A percentile compares a stretch with the other conserved stretches of the same genome.
phyloP scores from a whole-genome alignment of 305 asterid genomes.

The Ajuga reptans region DNA sequence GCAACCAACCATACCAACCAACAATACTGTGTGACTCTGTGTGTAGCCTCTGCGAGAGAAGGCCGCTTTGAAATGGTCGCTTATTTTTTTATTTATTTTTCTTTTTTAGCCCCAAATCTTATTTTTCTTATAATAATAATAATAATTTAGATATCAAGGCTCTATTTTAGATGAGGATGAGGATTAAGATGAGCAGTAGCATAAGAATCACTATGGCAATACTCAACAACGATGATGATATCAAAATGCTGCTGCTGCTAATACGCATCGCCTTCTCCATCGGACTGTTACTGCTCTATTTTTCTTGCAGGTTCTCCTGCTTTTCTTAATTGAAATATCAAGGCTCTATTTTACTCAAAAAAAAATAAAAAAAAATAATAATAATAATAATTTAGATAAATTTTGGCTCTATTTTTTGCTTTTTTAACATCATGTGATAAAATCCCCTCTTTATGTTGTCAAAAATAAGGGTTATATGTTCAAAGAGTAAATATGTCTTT shows the following conservation, averaged over 20 bases:
- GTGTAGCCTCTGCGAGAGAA: constrained; percentile 43
- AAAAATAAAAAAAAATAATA: too few species aligned
- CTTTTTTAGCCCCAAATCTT: background rate
- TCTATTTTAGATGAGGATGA: constrained; percentile 57
- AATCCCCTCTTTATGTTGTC: too few species aligned
- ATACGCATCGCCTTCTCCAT: constrained; percentile 61
- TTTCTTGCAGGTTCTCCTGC: too few species aligned
- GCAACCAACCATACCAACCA: constrained; percentile 39
- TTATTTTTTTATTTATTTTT: background rate
- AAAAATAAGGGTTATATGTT: too few species aligned
- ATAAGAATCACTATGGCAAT: constrained; percentile 46
- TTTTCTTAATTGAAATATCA: too few species aligned
- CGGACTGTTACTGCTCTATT: constrained; percentile 37
- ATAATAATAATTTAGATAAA: too few species aligned
- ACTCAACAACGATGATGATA: constrained; percentile 26
- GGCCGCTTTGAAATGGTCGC: constrained; percentile 51
- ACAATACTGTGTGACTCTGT: constrained; percentile 24
- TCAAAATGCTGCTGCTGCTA: constrained; percentile 34
- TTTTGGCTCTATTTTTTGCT: too few species aligned
- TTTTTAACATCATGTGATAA: too few species aligned
- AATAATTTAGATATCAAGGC: too few species aligned
- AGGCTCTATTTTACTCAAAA: too few species aligned
- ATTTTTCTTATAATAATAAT: too few species aligned
- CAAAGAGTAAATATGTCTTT: too few species aligned
- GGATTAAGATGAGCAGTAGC: constrained; percentile 59